These are phyloP conservation scores for Euphorbia pulcherrima DNA, from an alignment of 345 rosid genomes.

Conservation along the genomic window DNA sequence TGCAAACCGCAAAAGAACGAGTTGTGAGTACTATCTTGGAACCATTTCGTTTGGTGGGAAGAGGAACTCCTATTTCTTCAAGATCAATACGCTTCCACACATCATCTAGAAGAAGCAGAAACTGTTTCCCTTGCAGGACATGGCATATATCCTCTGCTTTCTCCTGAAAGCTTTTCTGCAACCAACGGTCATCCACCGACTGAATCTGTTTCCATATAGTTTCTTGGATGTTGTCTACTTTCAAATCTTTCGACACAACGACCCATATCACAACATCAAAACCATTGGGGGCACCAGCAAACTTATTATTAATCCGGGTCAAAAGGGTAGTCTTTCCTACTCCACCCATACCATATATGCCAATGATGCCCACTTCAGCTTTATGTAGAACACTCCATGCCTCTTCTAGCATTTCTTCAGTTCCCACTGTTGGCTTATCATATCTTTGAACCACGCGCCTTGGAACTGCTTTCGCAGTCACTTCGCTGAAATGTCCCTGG, in stretches of 20 bases:
- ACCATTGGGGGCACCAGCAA: neutral
- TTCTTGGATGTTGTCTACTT: slow-evolving; percentile 34
- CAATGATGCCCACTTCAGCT: neutral
- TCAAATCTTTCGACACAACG: slow-evolving; percentile 4
- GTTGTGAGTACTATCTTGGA: slow-evolving; percentile 4
- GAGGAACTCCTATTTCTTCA: neutral
- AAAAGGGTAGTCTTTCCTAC: neutral
- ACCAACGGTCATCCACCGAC: slow-evolving; percentile 25
- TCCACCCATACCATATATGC: neutral
- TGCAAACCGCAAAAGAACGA: neutral
- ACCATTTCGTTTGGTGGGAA: neutral
- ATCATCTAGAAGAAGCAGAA: slow-evolving; percentile 15
- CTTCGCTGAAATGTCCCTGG: neutral
- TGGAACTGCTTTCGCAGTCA: neutral
- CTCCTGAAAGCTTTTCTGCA: slow-evolving; percentile 15
- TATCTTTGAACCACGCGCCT: neutral
- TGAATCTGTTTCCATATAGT: slow-evolving; percentile 34
- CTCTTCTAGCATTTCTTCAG: neutral
- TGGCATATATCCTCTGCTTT: neutral
- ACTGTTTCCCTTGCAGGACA: neutral
- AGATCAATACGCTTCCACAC: neutral
- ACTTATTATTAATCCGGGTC: neutral
- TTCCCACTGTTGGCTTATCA: neutral
- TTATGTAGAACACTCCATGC: neutral
- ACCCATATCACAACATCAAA: neutral